Conservation (phyloP, 73 alveolate species). For the Paramecium primaurelia region DNA sequence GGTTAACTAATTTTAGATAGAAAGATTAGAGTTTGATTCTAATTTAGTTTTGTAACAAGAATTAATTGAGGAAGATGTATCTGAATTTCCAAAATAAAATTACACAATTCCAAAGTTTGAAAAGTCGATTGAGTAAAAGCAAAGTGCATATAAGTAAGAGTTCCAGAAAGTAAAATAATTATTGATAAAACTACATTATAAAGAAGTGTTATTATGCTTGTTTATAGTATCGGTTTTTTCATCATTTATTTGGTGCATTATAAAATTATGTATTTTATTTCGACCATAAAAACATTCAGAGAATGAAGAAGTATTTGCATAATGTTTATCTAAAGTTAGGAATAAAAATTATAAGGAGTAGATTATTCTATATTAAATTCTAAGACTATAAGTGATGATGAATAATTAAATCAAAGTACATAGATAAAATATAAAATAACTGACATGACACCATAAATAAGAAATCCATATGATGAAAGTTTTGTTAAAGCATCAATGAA, state of each 20-base stretch:
- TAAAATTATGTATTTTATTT: background rate
- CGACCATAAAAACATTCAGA: background rate
- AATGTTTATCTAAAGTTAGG: background rate
- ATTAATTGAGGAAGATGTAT: background rate
- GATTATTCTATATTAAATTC: constrained; percentile 19
- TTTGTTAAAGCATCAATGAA: constrained; percentile 17
- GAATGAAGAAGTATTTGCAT: background rate
- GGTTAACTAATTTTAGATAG: background rate
- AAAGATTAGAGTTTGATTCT: background rate
- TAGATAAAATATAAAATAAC: background rate
- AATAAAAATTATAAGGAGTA: background rate
- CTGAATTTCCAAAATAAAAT: constrained; percentile 16
- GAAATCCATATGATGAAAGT: constrained; percentile 33
- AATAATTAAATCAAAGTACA: background rate
- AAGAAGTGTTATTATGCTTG: background rate
- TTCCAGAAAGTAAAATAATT: background rate
- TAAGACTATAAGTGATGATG: constrained; percentile 23
- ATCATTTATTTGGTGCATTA: background rate
- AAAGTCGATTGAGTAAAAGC: background rate
- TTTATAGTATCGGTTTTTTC: constrained; percentile 31
- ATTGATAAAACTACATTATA: background rate
- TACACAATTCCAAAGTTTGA: background rate
- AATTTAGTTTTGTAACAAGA: background rate
- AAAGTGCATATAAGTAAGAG: background rate
- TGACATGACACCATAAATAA: background rate